These are phyloP conservation scores for Trypanosoma scelopori DNA, from an alignment of 208 protist genomes.

Conservation along the genomic window DNA sequence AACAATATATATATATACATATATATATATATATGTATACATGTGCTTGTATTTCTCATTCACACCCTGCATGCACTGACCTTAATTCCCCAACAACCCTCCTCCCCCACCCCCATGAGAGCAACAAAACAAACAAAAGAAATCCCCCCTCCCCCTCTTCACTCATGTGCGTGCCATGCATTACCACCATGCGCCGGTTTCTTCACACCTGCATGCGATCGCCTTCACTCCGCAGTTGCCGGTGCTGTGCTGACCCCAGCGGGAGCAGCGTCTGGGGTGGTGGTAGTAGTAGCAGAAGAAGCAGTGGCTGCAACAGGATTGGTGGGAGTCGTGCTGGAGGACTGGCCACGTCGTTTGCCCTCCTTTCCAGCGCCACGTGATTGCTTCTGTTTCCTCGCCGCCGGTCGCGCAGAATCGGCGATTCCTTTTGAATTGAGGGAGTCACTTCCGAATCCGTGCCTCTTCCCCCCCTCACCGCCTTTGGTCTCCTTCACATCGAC, in stretches of 20 bases:
- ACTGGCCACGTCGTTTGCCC: slow-evolving; percentile 5
- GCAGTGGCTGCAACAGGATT: background rate
- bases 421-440: background rate
- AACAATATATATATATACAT: slow-evolving; percentile 12
- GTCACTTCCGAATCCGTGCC: background rate
- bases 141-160: background rate
- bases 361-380: slow-evolving; percentile 3
- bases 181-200: background rate
- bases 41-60: background rate
- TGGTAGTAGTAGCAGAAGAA: background rate
- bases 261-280: background rate
- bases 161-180: background rate
- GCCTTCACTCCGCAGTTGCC: background rate
- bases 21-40: background rate
- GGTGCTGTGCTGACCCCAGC: background rate
- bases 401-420: background rate
- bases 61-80: no score
- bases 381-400: slow-evolving; percentile 2
- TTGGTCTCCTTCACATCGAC: slow-evolving; percentile 1
- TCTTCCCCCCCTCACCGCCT: background rate
- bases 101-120: no score
- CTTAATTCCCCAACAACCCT: no score
- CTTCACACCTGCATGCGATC: background rate
- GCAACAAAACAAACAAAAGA: background rate
- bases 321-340: background rate